Evolutionary conservation across 176 grass and related monocot species (phyloP).

Genomic region (Oryza glaberrima): DNA sequence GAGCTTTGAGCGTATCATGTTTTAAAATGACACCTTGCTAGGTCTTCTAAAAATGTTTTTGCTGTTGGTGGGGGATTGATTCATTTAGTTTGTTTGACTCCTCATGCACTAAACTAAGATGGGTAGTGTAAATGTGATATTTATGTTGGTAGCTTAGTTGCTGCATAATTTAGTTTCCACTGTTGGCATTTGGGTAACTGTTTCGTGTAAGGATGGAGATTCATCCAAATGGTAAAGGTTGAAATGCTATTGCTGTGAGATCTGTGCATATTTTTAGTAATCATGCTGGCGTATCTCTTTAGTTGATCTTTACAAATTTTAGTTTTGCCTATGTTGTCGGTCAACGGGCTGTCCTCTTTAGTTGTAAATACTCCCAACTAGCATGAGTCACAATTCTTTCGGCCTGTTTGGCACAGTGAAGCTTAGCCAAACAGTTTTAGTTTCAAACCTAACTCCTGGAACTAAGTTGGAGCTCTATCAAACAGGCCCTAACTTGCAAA

Average conservation of each 20-base stretch:
- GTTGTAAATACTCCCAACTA: too few species aligned
- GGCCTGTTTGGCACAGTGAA: too few species aligned
- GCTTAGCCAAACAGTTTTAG: too few species aligned
- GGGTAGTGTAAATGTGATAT: conserved; percentile 44
- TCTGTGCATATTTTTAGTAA: background rate
- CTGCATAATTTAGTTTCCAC: too few species aligned
- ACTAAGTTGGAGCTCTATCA: too few species aligned
- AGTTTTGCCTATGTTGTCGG: too few species aligned
- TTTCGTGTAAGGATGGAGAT: conserved; percentile 1
- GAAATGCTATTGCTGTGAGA: too few species aligned
- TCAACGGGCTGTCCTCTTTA: too few species aligned
- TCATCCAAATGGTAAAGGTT: background rate
- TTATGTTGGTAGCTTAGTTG: conserved; percentile 29
- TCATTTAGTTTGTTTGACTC: conserved; percentile 2
- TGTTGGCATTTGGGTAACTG: conserved; percentile 1
- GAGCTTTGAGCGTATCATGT: conserved; percentile 28
- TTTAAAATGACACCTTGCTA: conserved; percentile 24
- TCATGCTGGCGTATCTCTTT: too few species aligned
- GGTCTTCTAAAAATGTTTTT: background rate
- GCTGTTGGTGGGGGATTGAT: background rate
- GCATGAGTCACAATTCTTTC: too few species aligned
- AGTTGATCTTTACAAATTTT: background rate
- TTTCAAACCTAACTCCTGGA: too few species aligned
- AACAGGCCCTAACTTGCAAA: too few species aligned
- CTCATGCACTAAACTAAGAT: background rate